Evolutionary conservation across 75 land plant species (phyloP).

Genomic region (Ceratopteris richardii): DNA sequence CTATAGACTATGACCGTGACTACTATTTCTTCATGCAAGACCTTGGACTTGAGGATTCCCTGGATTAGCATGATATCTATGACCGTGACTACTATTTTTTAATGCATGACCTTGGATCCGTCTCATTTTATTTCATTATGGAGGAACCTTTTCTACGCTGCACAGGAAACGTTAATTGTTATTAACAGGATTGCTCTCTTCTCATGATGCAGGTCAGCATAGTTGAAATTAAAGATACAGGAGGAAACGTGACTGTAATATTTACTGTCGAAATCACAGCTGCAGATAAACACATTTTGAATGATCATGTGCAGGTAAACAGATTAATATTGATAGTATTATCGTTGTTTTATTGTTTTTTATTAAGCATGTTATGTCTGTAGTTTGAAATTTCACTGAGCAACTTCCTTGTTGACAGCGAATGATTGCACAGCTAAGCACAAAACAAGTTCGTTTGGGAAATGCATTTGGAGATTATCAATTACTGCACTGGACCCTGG

Average conservation of each 20-base stretch:
- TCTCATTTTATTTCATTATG: too few species aligned
- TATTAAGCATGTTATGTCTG: too few species aligned
- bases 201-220: conserved; percentile 5
- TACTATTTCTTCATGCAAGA: too few species aligned
- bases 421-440: neutral
- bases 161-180: neutral
- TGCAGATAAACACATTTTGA: neutral
- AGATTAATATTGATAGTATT: neutral
- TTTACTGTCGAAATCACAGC: neutral
- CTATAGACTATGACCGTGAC: too few species aligned
- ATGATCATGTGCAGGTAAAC: neutral
- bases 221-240: neutral
- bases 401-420: neutral
- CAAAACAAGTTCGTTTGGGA: neutral
- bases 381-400: too few species aligned
- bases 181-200: neutral
- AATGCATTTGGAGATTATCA: conserved; percentile 3
- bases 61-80: too few species aligned
- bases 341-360: neutral
- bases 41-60: too few species aligned
- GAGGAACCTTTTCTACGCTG: too few species aligned
- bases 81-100: too few species aligned
- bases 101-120: too few species aligned
- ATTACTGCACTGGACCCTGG: neutral
- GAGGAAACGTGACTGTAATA: neutral